These are phyloP conservation scores for Aspergillus hiratsukae DNA, from an alignment of 2,329 filamentous ascomycete species.

Conservation along the genomic window DNA sequence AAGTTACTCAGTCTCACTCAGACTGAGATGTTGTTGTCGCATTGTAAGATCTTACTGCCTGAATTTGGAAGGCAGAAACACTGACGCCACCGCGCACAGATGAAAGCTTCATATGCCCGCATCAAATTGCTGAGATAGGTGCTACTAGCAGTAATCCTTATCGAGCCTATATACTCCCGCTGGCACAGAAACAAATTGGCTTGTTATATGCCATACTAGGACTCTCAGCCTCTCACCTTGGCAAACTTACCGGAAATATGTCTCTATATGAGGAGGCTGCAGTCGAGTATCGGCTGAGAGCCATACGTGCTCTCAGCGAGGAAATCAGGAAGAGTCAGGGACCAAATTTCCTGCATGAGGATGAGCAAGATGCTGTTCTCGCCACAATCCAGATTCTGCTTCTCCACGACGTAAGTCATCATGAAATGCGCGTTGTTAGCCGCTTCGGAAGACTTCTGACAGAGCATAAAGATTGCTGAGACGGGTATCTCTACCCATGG, in stretches of 20 bases:
- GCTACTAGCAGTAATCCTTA: constrained; percentile 24
- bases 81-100: constrained; percentile 14
- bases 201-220: constrained; percentile 26
- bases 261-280: constrained; percentile 21
- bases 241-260: constrained; percentile 16
- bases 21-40: constrained; percentile 16
- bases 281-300: constrained; percentile 26
- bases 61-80: not conserved
- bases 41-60: constrained; percentile 14
- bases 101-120: constrained; percentile 24
- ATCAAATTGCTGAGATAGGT: constrained; percentile 25
- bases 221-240: constrained; percentile 26
- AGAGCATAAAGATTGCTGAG: constrained; percentile 23
- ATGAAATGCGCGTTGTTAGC: not conserved
- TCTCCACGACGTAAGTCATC: constrained; percentile 25
- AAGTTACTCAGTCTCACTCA: constrained; percentile 9
- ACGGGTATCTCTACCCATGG: constrained; percentile 28
- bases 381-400: constrained; percentile 29
- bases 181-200: constrained; percentile 25
- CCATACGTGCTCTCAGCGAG: constrained; percentile 24
- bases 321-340: constrained; percentile 24
- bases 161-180: constrained; percentile 24
- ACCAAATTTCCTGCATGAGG: constrained; percentile 13
- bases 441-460: not conserved
- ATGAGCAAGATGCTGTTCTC: constrained; percentile 26